Evolutionary conservation across 2,329 filamentous ascomycete species (phyloP), one percentile per base, ranked within the genome.

Genomic region (Apiospora pterosperma): DNA sequence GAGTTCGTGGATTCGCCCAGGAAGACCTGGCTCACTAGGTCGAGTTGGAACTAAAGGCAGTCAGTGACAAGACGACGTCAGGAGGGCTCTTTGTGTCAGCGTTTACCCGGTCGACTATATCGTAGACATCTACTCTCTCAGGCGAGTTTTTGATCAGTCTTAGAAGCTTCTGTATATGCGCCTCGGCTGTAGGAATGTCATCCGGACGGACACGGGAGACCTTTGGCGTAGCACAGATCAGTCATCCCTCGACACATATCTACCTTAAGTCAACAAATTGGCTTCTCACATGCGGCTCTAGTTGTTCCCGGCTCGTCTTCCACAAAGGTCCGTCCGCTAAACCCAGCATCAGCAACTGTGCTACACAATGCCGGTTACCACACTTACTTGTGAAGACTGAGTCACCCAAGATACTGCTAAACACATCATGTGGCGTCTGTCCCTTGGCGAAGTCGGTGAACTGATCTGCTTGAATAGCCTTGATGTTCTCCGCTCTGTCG

Each of bases 381-480:
- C 16, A 59, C 59, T 61, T 21, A 61, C 59, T 42, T 12, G 59
- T 61, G 12, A 61, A 61, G 21, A 61, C 59, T 1, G 59, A 61
- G 38, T 61, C 59, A 25, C 59, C 59, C 36, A 61, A 41, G 38
- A 61, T 61, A 31, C 59, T 61, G 19, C 38, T 39, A 41, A 61
- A 61, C 36, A 61, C 38, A 42, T 61, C 59, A n/a, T 61, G 59
- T 3, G 59, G 59, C 7, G 38, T 41, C 38, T 61, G 59, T 19
- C 59, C 59, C 38, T 61, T 61, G 38, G 59, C 59, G 25, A 61
- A 61, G 38, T 61, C 59, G 36, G 59, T 23, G 19, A 61, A 61
- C 25, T 61, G 59, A 12, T 61, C 59, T 28, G 36, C 36, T 14
- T 61, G 59, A 14, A 61, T 61, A n/a, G 59, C 59, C 36, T 61